Percentiles rank a stretch among this genome's conserved stretches.
phyloP scores from a whole-genome alignment of 345 rosid species.

The Moricandia moricandioides region DNA sequence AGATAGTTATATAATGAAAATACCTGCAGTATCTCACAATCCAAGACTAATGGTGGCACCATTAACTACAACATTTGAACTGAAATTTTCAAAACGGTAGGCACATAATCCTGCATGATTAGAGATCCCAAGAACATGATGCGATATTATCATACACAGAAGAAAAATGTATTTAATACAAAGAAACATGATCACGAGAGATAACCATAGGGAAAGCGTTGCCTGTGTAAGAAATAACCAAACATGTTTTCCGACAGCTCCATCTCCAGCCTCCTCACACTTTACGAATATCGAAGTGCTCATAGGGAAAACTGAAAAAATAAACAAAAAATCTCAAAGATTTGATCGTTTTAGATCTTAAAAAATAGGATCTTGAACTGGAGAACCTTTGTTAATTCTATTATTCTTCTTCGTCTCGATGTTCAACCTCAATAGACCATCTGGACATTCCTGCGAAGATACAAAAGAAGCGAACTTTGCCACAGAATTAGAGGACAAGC shows the following conservation, averaged over 20 bases:
- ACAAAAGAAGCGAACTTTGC: neutral
- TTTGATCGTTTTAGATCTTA: constrained; percentile 38
- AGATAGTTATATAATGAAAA: too few species aligned
- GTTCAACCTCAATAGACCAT: constrained; percentile 36
- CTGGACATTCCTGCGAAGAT: constrained; percentile 23
- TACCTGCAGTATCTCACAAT: too few species aligned
- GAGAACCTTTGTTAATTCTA: constrained; percentile 1
- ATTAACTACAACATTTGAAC: too few species aligned
- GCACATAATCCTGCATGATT: too few species aligned
- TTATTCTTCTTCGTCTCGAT: neutral
- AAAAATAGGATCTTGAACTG: neutral
- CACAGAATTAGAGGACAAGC: constrained; percentile 20
- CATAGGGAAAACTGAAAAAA: constrained; percentile 37
- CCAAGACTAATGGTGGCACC: too few species aligned
- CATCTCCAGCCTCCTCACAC: constrained; percentile 88
- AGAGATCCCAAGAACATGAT: too few species aligned
- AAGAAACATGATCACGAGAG: neutral
- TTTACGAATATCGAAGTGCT: constrained; percentile 75
- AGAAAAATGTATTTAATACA: neutral
- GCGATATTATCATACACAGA: neutral
- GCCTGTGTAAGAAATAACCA: constrained; percentile 81
- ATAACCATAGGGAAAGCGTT: constrained; percentile 73
- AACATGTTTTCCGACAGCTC: constrained; percentile 83
- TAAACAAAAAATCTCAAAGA: neutral
- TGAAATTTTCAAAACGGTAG: too few species aligned